Percentiles rank a stretch among this genome's conserved stretches.
Evolutionary conservation across 1,284 basidiomycete genomes (phyloP).

Genomic region (Boletus mariae): DNA sequence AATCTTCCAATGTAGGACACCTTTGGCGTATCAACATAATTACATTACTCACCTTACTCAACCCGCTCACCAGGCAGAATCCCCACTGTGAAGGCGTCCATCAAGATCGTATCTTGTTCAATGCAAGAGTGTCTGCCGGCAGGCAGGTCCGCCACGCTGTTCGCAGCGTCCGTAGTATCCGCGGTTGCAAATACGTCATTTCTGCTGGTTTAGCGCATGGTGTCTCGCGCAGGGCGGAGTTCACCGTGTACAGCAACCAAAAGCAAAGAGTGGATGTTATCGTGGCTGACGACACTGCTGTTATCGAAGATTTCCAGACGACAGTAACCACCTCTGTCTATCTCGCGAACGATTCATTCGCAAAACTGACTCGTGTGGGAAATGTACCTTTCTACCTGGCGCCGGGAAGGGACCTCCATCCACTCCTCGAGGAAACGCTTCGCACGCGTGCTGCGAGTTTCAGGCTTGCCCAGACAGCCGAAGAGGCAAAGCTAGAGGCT

Average conservation of each 20-base stretch:
- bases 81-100: constrained; percentile 19
- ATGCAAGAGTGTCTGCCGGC: constrained; percentile 5
- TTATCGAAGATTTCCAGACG: constrained; percentile 18
- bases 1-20: constrained; percentile 10
- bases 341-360: constrained; percentile 1
- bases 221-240: constrained; percentile 7
- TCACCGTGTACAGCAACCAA: constrained; percentile 13
- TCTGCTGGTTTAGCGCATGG: constrained; percentile 19
- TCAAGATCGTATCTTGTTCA: constrained; percentile 18
- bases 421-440: constrained; percentile 2
- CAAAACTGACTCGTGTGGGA: constrained; percentile 13
- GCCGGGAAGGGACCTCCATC: not conserved
- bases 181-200: constrained; percentile 5
- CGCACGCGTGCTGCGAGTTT: not conserved
- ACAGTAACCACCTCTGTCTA: not conserved
- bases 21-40: not conserved
- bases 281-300: constrained; percentile 4
- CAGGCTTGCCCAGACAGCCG: not conserved
- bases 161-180: not conserved
- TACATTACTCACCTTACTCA: not conserved
- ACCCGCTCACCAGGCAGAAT: constrained; percentile 6
- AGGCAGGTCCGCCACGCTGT: constrained; percentile 5
- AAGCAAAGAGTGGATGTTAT: not conserved
- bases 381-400: constrained; percentile 9
- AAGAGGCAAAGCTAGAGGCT: constrained; percentile 12